Base-by-base conservation (phyloP, 495 filamentous ascomycete genomes). In the Xylaria curta region DNA sequence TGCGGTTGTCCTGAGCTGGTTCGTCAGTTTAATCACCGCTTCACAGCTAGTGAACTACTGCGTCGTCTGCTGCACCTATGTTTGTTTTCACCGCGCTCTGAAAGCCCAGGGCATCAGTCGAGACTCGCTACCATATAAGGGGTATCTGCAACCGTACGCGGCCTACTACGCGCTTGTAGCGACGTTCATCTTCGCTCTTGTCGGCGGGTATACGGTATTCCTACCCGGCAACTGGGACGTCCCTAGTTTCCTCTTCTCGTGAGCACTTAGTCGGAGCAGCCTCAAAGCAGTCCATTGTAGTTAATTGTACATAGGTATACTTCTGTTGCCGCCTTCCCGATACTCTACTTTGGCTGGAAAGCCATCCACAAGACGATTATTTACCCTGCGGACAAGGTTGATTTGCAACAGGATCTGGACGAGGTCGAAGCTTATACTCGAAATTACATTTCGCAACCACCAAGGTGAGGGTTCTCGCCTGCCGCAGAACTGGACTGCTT, bases 11-110 rank as follows among this genome's bases (percentile, higher is more conserved):
- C 75, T 95, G 72, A 84, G 84, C 65, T 95, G 92, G 93, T 93
- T 95, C 74, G 87, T 94, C 46, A 92, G 84, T 76, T 72, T 93
- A 66, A 88, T 92, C 68, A 79, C 93, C 10, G 92, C 92, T 8
- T 90, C 87, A 1, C 92, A 94, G 79, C 82, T 95, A 21, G 93
- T 96, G 81, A 94, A 94, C 77, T 94, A 89, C 81, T 86, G 84
- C 47, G 89, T 90, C 31, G 89, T 92, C 67, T 87, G 87, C 40
- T 88, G 88, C 73, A 92, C 92, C 5, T 96, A 91, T 78, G 83
- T 93, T 70, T 83, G 88, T n/a, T 96, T 93, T 81, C 85, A 90
- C 70, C 88, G 87, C 40, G 92, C 91, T 1, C 80, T 91, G 38
- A 81, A 90, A 58, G 90, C 87, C 0, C 93, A 96, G 74, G 91